phyloP scores from a whole-genome alignment of 306 rosid genomes.

The Carpinus viminea region DNA sequence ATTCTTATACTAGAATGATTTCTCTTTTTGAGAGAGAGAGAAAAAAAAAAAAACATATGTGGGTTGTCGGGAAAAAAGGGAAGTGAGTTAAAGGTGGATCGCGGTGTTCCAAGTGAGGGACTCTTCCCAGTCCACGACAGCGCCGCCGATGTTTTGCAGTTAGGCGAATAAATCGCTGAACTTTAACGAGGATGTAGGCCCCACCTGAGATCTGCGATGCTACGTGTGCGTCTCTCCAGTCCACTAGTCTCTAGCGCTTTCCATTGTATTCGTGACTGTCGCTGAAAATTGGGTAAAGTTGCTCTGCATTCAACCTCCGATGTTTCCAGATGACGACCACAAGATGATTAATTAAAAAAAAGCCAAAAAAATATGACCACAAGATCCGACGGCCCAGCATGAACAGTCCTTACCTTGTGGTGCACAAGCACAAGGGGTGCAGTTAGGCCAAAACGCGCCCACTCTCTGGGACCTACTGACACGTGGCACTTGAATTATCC shows the following conservation, averaged over 20 bases:
- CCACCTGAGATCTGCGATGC: slow-evolving; percentile 13
- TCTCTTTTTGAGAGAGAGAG: too few relatives aligned
- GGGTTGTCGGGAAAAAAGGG: too few relatives aligned
- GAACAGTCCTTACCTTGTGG: background rate
- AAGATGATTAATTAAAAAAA: background rate
- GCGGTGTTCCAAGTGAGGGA: background rate
- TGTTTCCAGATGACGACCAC: background rate
- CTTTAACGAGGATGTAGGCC: slow-evolving; percentile 15
- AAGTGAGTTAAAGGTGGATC: too few relatives aligned
- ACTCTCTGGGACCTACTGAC: background rate
- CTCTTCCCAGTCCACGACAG: background rate
- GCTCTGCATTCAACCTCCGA: background rate
- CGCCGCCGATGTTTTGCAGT: slow-evolving; percentile 18
- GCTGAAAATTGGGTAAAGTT: background rate
- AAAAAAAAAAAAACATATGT: too few relatives aligned
- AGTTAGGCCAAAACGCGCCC: background rate
- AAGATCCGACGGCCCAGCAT: slow-evolving; percentile 19
- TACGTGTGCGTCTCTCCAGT: slow-evolving; percentile 9
- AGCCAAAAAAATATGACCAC: background rate
- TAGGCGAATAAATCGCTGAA: slow-evolving; percentile 20
- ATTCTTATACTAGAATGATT: too few relatives aligned
- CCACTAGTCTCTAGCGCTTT: slow-evolving; percentile 30
- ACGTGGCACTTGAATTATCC: background rate
- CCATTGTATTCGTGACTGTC: background rate
- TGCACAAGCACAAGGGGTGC: background rate